These are phyloP conservation scores for Ogataea trehalophila DNA, from an alignment of 805 yeast genomes.

Conservation along the genomic window DNA sequence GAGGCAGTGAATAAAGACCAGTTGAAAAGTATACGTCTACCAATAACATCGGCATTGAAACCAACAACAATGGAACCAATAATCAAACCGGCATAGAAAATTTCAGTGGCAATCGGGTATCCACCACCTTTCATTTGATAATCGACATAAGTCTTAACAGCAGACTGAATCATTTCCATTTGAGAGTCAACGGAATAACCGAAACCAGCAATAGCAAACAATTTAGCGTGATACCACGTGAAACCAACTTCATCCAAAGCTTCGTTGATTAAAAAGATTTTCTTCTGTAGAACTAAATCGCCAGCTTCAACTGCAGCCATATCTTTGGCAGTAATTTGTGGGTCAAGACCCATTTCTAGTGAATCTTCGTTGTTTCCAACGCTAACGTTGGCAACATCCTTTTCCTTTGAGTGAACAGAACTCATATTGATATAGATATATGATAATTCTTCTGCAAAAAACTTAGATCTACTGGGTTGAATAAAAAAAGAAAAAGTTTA, in stretches of 20 bases:
- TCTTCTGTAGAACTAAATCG: conserved; percentile 35
- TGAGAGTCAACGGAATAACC: conserved; percentile 55
- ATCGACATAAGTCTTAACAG: conserved; percentile 42
- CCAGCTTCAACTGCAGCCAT: conserved; percentile 19
- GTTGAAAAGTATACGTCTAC: conserved; percentile 49
- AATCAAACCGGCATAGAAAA: conserved; percentile 47
- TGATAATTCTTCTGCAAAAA: not conserved
- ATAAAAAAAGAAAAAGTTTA: not conserved
- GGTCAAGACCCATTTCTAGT: conserved; percentile 12
- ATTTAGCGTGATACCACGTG: conserved; percentile 48
- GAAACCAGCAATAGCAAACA: conserved; percentile 49
- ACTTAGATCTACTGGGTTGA: not conserved
- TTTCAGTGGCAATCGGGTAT: conserved; percentile 41
- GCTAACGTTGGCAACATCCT: conserved; percentile 1
- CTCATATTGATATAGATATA: conserved; percentile 2
- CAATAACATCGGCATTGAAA: conserved; percentile 49
- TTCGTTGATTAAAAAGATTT: conserved; percentile 43
- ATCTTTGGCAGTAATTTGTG: conserved; percentile 12
- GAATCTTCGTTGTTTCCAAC: conserved; percentile 2
- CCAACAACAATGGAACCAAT: conserved; percentile 56
- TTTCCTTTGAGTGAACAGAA: conserved; percentile 1
- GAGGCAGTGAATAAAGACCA: conserved; percentile 44
- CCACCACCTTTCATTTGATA: conserved; percentile 40
- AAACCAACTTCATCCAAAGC: conserved; percentile 61
- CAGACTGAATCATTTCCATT: conserved; percentile 41